Evolutionary conservation across 1,284 basidiomycete species (phyloP).

Genomic region (Ganoderma multipileum): DNA sequence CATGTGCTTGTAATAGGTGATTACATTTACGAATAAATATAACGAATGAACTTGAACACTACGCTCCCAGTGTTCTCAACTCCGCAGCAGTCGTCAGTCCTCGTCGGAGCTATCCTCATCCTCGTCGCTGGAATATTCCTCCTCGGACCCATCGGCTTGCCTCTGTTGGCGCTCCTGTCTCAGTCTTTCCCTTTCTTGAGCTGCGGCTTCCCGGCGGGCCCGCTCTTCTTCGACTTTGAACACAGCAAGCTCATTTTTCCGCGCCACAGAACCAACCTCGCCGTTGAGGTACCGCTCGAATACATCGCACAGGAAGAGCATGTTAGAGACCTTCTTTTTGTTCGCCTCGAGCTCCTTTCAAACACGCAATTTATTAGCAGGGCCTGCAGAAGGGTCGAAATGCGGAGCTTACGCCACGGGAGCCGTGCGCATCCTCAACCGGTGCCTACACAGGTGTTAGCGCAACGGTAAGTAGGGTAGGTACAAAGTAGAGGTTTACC

Average conservation of each 20-base stretch:
- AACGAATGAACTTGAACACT: neutral
- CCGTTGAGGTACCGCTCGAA: conserved; percentile 27
- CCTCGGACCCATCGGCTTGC: neutral
- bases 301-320: conserved; percentile 15
- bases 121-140: conserved; percentile 7
- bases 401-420: conserved; percentile 11
- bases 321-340: conserved; percentile 19
- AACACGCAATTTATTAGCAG: neutral
- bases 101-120: conserved; percentile 2
- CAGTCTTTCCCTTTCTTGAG: neutral
- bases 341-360: conserved; percentile 18
- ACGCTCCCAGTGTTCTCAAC: too few species aligned
- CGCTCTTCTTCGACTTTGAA: conserved; percentile 15
- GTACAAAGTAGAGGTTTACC: conserved; percentile 18
- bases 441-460: conserved; percentile 13
- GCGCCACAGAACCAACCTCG: conserved; percentile 23
- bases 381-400: neutral
- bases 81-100: neutral
- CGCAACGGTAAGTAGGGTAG: neutral
- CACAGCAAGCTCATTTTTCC: conserved; percentile 28
- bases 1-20: neutral
- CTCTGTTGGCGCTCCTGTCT: conserved; percentile 3
- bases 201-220: neutral
- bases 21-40: neutral
- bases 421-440: conserved; percentile 14